Evolutionary conservation across 1,284 basidiomycete species (phyloP).

Genomic region (Trametes hirsuta): DNA sequence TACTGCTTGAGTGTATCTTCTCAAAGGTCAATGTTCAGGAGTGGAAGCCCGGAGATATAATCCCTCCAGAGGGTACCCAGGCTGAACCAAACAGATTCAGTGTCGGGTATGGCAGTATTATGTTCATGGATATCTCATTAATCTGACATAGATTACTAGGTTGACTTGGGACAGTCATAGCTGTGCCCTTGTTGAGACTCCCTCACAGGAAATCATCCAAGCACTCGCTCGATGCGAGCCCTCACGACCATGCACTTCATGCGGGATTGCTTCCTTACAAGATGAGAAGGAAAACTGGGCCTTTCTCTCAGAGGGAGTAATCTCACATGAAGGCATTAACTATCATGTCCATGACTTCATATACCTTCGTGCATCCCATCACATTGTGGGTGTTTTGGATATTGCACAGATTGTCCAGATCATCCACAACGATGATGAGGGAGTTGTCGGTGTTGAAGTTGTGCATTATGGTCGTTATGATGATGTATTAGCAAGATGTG

Average conservation of each 20-base stretch:
- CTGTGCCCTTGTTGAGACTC: conserved; percentile 48
- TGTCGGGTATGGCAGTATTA: conserved; percentile 43
- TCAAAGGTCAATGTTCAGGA: conserved; percentile 54
- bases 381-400: conserved; percentile 38
- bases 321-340: conserved; percentile 40
- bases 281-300: conserved; percentile 27
- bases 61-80: conserved; percentile 44
- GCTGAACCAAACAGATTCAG: conserved; percentile 54
- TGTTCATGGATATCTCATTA: not conserved
- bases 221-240: conserved; percentile 38
- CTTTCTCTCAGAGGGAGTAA: conserved; percentile 35
- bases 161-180: conserved; percentile 47
- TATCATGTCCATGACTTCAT: conserved; percentile 66
- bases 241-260: conserved; percentile 49
- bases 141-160: conserved; percentile 2
- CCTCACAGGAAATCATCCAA: conserved; percentile 36
- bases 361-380: conserved; percentile 45
- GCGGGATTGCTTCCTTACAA: conserved; percentile 39
- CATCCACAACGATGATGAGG: conserved; percentile 27
- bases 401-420: conserved; percentile 60
- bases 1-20: conserved; percentile 52
- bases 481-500: conserved; percentile 26
- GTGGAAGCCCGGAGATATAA: conserved; percentile 44
- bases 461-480: conserved; percentile 47
- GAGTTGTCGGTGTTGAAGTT: conserved; percentile 38